phyloP scores from a whole-genome alignment of 2,329 filamentous ascomycete genomes.

The Xylaria sp. region DNA sequence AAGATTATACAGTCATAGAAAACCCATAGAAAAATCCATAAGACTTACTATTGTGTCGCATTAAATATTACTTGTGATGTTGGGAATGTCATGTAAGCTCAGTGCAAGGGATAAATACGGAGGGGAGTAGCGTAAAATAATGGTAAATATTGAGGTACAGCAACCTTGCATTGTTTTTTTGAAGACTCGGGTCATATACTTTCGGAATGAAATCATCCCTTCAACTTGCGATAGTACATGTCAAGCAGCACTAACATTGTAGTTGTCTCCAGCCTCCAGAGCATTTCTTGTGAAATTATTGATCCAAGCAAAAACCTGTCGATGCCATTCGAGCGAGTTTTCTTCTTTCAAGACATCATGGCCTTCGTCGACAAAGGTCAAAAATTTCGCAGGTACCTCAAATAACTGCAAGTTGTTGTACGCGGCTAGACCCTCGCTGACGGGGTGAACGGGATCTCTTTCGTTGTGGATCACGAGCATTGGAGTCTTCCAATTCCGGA shows the following conservation, averaged over 20 bases:
- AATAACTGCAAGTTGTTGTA: slow-evolving; percentile 40
- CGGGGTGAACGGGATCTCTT: slow-evolving; percentile 69
- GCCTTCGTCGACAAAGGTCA: slow-evolving; percentile 41
- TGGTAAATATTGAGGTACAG: too few relatives aligned
- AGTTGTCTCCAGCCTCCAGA: background rate
- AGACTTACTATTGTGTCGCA: too few relatives aligned
- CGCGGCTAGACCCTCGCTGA: slow-evolving; percentile 52
- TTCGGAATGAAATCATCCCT: background rate
- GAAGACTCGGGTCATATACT: background rate
- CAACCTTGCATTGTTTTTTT: background rate
- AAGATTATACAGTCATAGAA: too few relatives aligned
- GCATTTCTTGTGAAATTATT: slow-evolving; percentile 22
- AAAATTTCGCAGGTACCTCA: slow-evolving; percentile 39
- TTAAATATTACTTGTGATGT: too few relatives aligned
- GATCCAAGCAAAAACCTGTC: slow-evolving; percentile 42
- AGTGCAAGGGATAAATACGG: too few relatives aligned
- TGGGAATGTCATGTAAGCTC: too few relatives aligned
- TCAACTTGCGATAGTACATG: background rate
- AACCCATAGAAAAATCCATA: too few relatives aligned
- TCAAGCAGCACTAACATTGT: background rate
- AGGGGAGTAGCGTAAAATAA: too few relatives aligned
- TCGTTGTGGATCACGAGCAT: slow-evolving; percentile 79
- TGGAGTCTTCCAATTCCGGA: slow-evolving; percentile 70
- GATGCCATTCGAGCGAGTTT: slow-evolving; percentile 41
- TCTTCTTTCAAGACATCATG: slow-evolving; percentile 34